These are phyloP conservation scores for Phanerochaete sordida DNA, from an alignment of 768 basidiomycete species.

Conservation along the genomic window DNA sequence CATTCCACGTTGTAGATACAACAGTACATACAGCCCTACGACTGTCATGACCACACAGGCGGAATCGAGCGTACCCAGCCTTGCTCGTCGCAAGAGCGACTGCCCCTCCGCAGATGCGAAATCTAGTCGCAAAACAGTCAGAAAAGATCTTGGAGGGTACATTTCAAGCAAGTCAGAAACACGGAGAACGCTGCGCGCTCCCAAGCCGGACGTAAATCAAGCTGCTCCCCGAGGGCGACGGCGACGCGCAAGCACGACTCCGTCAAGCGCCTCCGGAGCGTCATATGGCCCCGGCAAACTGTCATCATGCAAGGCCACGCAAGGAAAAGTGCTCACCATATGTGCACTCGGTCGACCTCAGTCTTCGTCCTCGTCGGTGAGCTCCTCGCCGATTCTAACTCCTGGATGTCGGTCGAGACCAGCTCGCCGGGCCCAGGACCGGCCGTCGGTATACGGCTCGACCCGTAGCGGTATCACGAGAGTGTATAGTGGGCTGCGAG, in stretches of 20 bases:
- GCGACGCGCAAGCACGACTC: conserved; percentile 3
- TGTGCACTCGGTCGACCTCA: conserved; percentile 6
- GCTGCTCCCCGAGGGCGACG: conserved; percentile 43
- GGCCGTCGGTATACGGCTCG: conserved; percentile 82
- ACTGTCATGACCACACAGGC: too few relatives aligned
- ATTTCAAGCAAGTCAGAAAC: too few relatives aligned
- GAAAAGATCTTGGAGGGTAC: too few relatives aligned
- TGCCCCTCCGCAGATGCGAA: too few relatives aligned
- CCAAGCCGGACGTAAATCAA: conserved; percentile 61
- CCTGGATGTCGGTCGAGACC: conserved; percentile 64
- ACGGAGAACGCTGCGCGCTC: too few relatives aligned
- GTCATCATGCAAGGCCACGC: conserved; percentile 44
- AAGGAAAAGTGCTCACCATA: neutral
- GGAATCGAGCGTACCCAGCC: too few relatives aligned
- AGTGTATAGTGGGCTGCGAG: conserved; percentile 63
- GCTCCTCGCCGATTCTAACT: conserved; percentile 71
- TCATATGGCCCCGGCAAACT: conserved; percentile 87
- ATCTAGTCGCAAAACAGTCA: too few relatives aligned
- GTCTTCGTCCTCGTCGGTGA: conserved; percentile 76
- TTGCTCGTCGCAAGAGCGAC: too few relatives aligned
- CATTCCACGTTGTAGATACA: too few relatives aligned
- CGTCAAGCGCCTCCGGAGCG: conserved; percentile 40
- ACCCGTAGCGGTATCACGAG: conserved; percentile 81
- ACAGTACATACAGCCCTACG: too few relatives aligned
- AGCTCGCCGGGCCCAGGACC: conserved; percentile 67